These are phyloP conservation scores for Blastocystis sp. DNA, from an alignment of 352 stramenopile genomes.

Conservation along the genomic window DNA sequence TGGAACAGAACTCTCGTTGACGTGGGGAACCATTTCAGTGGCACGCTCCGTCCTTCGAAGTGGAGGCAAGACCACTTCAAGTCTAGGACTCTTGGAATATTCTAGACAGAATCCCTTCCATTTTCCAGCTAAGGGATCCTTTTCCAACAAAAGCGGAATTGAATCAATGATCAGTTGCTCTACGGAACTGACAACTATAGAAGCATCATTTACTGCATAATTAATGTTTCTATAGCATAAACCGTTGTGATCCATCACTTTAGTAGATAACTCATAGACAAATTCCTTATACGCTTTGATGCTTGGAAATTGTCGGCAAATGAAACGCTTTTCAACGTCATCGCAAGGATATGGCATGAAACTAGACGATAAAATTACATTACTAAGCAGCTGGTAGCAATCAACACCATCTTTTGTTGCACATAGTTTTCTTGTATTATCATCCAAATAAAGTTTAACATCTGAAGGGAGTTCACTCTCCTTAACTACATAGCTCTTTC, in stretches of 20 bases:
- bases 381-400: slow-evolving; percentile 27
- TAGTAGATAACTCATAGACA: slow-evolving; percentile 42
- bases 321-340: neutral
- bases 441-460: neutral
- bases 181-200: neutral
- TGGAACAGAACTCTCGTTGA: neutral
- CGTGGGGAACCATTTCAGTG: neutral
- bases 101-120: slow-evolving; percentile 3
- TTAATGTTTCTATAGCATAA: neutral
- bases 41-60: neutral
- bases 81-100: neutral
- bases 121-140: neutral
- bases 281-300: slow-evolving; percentile 6
- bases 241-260: neutral
- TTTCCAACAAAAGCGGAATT: neutral
- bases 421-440: neutral
- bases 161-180: neutral
- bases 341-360: neutral
- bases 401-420: neutral
- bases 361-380: neutral
- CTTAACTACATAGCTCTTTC: neutral
- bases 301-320: neutral
- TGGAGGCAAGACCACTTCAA: neutral
- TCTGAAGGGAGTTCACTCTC: neutral
- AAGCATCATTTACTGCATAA: neutral